Conservation (phyloP, 495 filamentous ascomycete species). For the Schizothecium vesticola region DNA sequence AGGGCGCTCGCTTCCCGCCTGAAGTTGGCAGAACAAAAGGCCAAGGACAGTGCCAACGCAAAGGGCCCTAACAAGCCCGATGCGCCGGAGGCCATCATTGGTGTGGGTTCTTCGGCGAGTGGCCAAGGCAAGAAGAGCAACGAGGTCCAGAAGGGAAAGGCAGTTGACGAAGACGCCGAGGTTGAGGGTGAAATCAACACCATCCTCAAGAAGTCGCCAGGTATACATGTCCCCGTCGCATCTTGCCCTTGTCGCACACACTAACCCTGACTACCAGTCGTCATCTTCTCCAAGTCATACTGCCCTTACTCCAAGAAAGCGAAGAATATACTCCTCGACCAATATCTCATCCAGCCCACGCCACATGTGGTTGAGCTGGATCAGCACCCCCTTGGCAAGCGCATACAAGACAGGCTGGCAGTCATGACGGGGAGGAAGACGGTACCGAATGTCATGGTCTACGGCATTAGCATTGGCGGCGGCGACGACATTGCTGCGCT, state of each 20-base stretch:
- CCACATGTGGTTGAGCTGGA: conserved; percentile 92
- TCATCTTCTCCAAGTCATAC: conserved; percentile 93
- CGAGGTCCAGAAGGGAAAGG: conserved; percentile 38
- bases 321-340: conserved; percentile 73
- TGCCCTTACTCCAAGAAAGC: conserved; percentile 80
- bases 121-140: conserved; percentile 51
- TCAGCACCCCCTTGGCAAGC: conserved; percentile 63
- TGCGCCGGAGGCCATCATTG: conserved; percentile 38
- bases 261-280: conserved; percentile 51
- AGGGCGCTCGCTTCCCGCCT: conserved; percentile 42
- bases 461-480: conserved; percentile 84
- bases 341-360: conserved; percentile 73
- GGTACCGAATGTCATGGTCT: conserved; percentile 87
- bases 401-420: conserved; percentile 62
- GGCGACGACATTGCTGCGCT: conserved; percentile 78
- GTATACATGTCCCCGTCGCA: conserved; percentile 38
- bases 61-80: conserved; percentile 52
- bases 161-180: conserved; percentile 52
- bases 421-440: conserved; percentile 74
- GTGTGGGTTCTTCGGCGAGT: conserved; percentile 54
- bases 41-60: conserved; percentile 49
- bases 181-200: conserved; percentile 60
- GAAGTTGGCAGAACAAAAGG: conserved; percentile 48
- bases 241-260: conserved; percentile 6
- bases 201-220: conserved; percentile 75